These are phyloP conservation scores for Pyrrhoderma noxium DNA, from an alignment of 1,284 basidiomycete genomes.

Conservation along the genomic window DNA sequence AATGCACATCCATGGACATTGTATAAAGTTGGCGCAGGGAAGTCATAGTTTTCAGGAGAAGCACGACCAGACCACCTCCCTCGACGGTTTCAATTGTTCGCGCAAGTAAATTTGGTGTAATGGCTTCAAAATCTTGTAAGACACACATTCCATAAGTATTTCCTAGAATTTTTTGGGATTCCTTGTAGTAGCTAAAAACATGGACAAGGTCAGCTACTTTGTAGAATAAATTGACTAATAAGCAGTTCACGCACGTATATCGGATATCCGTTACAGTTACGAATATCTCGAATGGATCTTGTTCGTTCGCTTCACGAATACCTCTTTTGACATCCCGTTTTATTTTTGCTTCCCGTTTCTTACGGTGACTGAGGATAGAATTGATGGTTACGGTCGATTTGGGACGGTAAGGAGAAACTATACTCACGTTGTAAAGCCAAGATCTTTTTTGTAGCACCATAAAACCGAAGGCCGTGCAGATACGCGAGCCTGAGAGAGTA, in stretches of 20 bases:
- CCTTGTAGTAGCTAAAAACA: constrained; percentile 76
- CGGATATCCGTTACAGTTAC: constrained; percentile 98
- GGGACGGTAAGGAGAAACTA: neutral
- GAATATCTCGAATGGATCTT: constrained; percentile 97
- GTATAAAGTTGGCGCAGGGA: constrained; percentile 91
- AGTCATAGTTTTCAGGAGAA: constrained; percentile 93
- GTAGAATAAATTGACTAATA: neutral
- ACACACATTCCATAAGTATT: constrained; percentile 98
- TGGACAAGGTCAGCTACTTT: neutral
- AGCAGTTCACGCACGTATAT: constrained; percentile 63
- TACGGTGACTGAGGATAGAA: constrained; percentile 66
- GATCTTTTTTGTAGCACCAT: constrained; percentile 97
- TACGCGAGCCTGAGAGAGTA: constrained; percentile 86
- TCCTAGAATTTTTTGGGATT: constrained; percentile 92
- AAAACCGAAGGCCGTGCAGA: constrained; percentile 86
- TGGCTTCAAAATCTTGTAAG: constrained; percentile 96
- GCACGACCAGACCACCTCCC: constrained; percentile 89
- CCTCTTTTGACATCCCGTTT: constrained; percentile 93
- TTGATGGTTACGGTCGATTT: too few species aligned
- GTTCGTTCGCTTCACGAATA: constrained; percentile 89
- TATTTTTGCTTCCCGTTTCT: constrained; percentile 93
- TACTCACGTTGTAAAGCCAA: constrained; percentile 84
- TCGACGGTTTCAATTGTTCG: constrained; percentile 98
- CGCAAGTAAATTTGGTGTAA: constrained; percentile 96
- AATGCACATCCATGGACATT: constrained; percentile 97